phyloP scores from a whole-genome alignment of 1,139 yeast genomes.

The Taphrina deformans region DNA sequence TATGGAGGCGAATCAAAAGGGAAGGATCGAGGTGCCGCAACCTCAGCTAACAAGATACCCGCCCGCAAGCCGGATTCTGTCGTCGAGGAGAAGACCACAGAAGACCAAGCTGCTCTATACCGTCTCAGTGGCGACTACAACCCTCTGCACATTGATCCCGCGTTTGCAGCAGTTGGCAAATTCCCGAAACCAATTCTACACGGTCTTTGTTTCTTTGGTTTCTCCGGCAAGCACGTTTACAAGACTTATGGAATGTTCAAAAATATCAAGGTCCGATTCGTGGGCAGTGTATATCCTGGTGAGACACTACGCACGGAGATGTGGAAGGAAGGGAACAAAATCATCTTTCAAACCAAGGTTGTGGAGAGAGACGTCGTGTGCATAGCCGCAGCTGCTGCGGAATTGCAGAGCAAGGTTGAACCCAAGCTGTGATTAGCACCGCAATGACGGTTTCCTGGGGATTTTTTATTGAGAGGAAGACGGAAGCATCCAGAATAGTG shows the following conservation, averaged over 20 bases:
- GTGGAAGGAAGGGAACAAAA: conserved; percentile 70
- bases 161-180: conserved; percentile 83
- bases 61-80: conserved; percentile 66
- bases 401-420: conserved; percentile 47
- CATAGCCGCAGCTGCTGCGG: conserved; percentile 85
- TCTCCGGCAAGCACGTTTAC: conserved; percentile 69
- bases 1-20: conserved; percentile 57
- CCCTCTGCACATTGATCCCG: conserved; percentile 93
- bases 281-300: conserved; percentile 96
- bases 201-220: conserved; percentile 87
- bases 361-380: conserved; percentile 78
- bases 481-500: no score
- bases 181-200: conserved; percentile 81
- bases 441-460: neutral
- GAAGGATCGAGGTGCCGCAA: conserved; percentile 59
- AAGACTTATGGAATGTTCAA: conserved; percentile 79
- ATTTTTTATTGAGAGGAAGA: neutral
- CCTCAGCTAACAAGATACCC: conserved; percentile 67
- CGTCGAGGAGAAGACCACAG: conserved; percentile 59
- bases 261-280: conserved; percentile 87
- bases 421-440: conserved; percentile 11
- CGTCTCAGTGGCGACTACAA: conserved; percentile 92
- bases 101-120: conserved; percentile 84
- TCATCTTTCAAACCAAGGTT: conserved; percentile 80
- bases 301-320: conserved; percentile 79